These are phyloP conservation scores for Rubia occidens DNA, from an alignment of 305 asterid genomes.

Conservation along the genomic window DNA sequence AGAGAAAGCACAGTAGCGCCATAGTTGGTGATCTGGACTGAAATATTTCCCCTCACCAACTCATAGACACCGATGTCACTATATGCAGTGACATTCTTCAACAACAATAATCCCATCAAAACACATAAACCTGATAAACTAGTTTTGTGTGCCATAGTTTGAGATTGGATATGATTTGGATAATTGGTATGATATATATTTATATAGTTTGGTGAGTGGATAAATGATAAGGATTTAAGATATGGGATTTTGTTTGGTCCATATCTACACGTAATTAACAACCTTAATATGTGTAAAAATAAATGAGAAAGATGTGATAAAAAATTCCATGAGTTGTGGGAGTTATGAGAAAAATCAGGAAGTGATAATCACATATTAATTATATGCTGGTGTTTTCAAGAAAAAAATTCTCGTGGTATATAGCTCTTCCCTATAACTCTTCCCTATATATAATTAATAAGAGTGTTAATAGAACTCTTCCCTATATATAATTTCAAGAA, in stretches of 20 bases:
- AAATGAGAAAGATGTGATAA: not conserved
- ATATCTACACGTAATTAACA: too few relatives aligned
- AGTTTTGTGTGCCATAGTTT: not conserved
- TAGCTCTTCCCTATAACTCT: too few relatives aligned
- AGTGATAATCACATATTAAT: not conserved
- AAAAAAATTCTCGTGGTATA: not conserved
- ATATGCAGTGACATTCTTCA: conserved; percentile 20
- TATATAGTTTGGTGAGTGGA: too few relatives aligned
- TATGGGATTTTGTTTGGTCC: not conserved
- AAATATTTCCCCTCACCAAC: conserved; percentile 37
- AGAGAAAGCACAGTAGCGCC: conserved; percentile 74
- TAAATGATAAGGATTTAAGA: too few relatives aligned
- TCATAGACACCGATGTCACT: conserved; percentile 40
- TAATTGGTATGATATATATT: too few relatives aligned
- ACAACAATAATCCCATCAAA: conserved; percentile 18
- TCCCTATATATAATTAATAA: too few relatives aligned
- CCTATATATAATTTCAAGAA: not conserved
- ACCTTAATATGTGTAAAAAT: too few relatives aligned
- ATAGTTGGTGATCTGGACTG: conserved; percentile 56
- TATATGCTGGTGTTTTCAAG: not conserved
- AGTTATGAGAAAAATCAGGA: too few relatives aligned
- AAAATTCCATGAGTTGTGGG: not conserved
- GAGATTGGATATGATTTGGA: not conserved
- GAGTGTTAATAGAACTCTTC: too few relatives aligned
- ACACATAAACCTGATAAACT: conserved; percentile 12